phyloP scores from a whole-genome alignment of 306 rosid genomes.

The Ormosia emarginata region DNA sequence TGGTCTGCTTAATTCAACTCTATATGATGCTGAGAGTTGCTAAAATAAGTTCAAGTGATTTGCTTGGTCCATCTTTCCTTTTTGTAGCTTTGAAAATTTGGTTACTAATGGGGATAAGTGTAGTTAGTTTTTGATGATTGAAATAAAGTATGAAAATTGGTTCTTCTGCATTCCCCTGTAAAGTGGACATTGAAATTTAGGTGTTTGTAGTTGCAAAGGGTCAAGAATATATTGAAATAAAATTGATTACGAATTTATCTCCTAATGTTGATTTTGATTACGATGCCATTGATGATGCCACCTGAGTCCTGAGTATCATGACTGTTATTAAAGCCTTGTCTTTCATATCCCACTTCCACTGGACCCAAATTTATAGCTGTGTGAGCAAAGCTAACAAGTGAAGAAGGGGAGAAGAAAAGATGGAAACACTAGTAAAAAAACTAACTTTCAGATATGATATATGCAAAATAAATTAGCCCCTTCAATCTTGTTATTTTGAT shows the following conservation, averaged over 20 bases:
- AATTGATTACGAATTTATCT: neutral
- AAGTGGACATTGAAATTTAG: neutral
- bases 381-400: neutral
- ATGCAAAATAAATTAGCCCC: too few species aligned
- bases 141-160: constrained; percentile 13
- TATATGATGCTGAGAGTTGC: neutral
- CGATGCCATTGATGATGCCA: neutral
- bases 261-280: neutral
- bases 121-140: neutral
- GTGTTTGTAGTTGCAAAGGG: neutral
- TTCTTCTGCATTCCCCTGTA: constrained; percentile 4
- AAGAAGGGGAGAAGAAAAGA: neutral
- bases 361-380: neutral
- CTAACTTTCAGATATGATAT: neutral
- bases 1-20: neutral
- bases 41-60: neutral
- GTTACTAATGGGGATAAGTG: neutral
- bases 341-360: neutral
- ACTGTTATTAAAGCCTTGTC: neutral
- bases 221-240: neutral
- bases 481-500: neutral
- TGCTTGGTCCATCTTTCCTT: neutral
- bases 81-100: neutral
- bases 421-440: neutral
- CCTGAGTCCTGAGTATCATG: neutral